Conservation (phyloP, 73 alveolate genomes). For the Blepharisma stoltei region DNA sequence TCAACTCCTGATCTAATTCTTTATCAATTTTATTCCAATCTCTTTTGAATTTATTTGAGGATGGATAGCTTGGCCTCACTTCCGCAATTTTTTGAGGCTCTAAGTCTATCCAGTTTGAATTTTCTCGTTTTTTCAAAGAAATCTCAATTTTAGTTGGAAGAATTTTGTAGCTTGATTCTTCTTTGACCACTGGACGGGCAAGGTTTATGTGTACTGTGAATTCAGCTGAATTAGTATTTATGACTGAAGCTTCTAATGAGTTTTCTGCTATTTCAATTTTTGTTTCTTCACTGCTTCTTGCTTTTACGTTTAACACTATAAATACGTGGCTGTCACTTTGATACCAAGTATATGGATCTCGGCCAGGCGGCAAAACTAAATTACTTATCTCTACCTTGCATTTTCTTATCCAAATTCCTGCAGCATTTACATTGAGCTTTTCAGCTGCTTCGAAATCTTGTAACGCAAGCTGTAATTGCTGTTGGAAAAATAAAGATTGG, state of each 20-base stretch:
- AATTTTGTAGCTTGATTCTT: slow-evolving; percentile 48
- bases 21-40: slow-evolving; percentile 93
- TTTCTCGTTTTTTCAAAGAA: slow-evolving; percentile 67
- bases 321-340: background rate
- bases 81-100: slow-evolving; percentile 21
- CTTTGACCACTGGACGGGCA: slow-evolving; percentile 56
- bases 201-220: slow-evolving; percentile 39
- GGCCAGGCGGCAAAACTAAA: background rate
- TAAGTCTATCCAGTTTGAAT: slow-evolving; percentile 63
- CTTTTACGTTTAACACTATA: slow-evolving; percentile 14
- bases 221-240: slow-evolving; percentile 2
- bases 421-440: background rate
- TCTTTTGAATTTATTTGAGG: slow-evolving; percentile 72
- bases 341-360: slow-evolving; percentile 28
- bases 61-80: slow-evolving; percentile 70
- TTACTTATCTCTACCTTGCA: slow-evolving; percentile 13
- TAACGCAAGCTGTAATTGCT: slow-evolving; percentile 23
- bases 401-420: slow-evolving; percentile 17
- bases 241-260: background rate
- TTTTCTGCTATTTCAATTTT: background rate
- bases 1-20: slow-evolving; percentile 87
- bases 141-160: slow-evolving; percentile 80
- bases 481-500: background rate
- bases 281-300: slow-evolving; percentile 9
- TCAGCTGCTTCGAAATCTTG: background rate